Conservation (phyloP, 2,329 filamentous ascomycete genomes). For the Monilinia fructigena region DNA sequence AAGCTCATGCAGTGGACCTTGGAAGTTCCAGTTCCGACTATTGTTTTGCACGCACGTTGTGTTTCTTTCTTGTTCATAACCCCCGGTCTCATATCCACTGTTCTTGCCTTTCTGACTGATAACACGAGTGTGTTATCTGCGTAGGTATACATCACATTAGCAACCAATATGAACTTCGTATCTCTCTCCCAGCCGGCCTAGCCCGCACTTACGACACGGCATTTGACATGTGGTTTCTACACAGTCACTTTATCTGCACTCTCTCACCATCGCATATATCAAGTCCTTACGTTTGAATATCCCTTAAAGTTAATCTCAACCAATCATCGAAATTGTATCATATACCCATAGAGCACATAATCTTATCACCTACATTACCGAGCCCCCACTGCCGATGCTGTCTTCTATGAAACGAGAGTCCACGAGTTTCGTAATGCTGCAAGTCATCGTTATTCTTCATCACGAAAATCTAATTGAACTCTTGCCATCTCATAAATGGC, state of each 20-base stretch:
- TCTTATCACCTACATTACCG: not conserved
- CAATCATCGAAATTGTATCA: not conserved
- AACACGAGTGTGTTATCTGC: not conserved
- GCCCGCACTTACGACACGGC: not conserved
- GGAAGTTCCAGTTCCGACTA: not conserved
- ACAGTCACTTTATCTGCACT: not conserved
- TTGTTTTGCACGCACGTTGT: not conserved
- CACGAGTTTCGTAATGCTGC: not conserved
- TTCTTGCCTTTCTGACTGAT: not conserved
- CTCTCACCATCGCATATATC: not conserved
- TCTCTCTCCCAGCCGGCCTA: not conserved
- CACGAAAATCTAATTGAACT: too few species aligned
- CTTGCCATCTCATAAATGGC: too few species aligned
- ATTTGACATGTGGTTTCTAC: not conserved
- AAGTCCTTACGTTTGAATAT: not conserved
- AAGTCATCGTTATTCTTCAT: not conserved
- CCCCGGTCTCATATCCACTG: not conserved
- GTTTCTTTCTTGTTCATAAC: not conserved
- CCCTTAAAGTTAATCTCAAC: not conserved
- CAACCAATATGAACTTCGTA: too few species aligned
- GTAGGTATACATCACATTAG: too few species aligned
- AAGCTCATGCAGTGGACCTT: not conserved
- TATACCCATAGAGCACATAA: not conserved
- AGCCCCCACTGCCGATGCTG: not conserved
- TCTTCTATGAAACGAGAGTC: not conserved